These are phyloP conservation scores for Leccinum ochraceum DNA, from an alignment of 768 basidiomycete species.

Conservation along the genomic window DNA sequence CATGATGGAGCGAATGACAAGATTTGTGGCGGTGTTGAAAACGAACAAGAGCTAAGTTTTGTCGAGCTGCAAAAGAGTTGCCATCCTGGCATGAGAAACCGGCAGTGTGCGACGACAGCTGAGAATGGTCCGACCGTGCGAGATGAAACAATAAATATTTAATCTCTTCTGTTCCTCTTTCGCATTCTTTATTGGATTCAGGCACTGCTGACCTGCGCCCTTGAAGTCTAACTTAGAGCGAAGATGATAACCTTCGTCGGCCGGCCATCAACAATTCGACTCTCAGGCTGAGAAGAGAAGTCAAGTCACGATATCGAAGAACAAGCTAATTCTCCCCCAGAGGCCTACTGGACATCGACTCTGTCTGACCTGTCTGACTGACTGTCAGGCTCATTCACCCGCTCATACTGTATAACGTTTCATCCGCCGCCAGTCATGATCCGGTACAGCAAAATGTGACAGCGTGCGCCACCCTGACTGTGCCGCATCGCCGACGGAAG, in stretches of 20 bases:
- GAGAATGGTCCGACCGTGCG: slow-evolving; percentile 5
- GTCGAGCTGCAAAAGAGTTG: slow-evolving; percentile 3
- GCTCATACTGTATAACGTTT: background rate
- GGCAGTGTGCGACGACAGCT: slow-evolving; percentile 16
- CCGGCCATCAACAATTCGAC: slow-evolving; percentile 16
- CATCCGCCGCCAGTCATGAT: background rate
- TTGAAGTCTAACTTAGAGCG: slow-evolving; percentile 16
- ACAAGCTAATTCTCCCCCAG: background rate
- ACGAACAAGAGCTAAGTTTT: slow-evolving; percentile 3
- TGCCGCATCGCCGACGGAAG: background rate
- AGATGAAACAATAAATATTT: slow-evolving; percentile 20
- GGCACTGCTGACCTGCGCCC: slow-evolving; percentile 1
- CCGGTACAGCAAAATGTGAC: background rate
- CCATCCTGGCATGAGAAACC: slow-evolving; percentile 21
- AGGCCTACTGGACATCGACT: background rate
- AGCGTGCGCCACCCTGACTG: background rate
- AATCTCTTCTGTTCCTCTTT: slow-evolving; percentile 5
- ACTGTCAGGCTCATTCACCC: background rate
- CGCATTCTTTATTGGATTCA: slow-evolving; percentile 22
- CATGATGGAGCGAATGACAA: slow-evolving; percentile 16
- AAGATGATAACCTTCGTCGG: slow-evolving; percentile 30
- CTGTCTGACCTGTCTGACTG: no score
- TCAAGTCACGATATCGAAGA: background rate
- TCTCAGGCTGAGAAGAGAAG: slow-evolving; percentile 21
- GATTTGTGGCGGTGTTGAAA: slow-evolving; percentile 17